phyloP scores from a whole-genome alignment of 192 early-diverging fungal species.

The Funneliformis geosporum region DNA sequence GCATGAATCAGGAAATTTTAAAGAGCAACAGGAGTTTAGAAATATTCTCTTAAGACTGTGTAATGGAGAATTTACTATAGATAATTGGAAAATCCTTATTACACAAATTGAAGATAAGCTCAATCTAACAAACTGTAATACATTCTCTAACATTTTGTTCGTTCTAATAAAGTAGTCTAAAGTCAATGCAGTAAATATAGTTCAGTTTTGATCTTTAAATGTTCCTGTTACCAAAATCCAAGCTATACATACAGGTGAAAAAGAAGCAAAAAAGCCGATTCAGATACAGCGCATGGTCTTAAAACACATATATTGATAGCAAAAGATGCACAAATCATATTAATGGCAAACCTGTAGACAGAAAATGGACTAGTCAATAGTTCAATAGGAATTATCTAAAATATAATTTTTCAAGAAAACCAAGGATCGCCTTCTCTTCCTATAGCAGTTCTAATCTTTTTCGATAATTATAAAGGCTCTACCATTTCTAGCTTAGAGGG shows the following conservation, averaged over 20 bases:
- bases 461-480: background rate
- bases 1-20: too few species aligned
- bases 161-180: background rate
- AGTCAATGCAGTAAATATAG: background rate
- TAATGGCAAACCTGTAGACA: background rate
- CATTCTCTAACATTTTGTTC: too few species aligned
- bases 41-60: too few species aligned
- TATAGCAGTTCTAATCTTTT: background rate
- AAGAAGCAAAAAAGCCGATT: too few species aligned
- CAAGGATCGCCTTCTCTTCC: background rate
- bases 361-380: background rate
- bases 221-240: background rate
- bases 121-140: too few species aligned
- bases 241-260: background rate
- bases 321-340: background rate
- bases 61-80: too few species aligned
- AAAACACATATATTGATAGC: background rate
- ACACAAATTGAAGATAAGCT: too few species aligned
- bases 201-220: background rate
- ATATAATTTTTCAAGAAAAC: background rate
- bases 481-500: too few species aligned
- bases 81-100: too few species aligned
- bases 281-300: background rate
- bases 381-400: background rate
- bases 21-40: too few species aligned